A percentile compares a stretch with the other conserved stretches of the same genome.
phyloP scores from a whole-genome alignment of 768 basidiomycete genomes.

The Filobasidium wieringae region DNA sequence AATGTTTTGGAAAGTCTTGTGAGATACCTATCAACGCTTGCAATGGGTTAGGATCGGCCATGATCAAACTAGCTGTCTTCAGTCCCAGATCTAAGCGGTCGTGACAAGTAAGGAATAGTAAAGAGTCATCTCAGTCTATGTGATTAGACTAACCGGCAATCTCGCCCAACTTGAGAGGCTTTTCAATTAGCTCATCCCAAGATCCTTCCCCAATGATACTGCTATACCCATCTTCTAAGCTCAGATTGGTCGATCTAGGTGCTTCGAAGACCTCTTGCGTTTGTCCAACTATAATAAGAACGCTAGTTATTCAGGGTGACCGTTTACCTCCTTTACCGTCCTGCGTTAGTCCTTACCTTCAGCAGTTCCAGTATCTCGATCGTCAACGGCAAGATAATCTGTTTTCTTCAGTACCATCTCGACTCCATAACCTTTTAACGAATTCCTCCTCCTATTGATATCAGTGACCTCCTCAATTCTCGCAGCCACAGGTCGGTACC shows the following conservation, averaged over 20 bases:
- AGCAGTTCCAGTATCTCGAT: constrained; percentile 44
- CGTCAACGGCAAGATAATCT: constrained; percentile 90
- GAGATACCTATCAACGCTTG: constrained; percentile 55
- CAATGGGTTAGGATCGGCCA: constrained; percentile 49
- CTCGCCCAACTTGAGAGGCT: constrained; percentile 41
- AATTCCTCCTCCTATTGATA: constrained; percentile 14
- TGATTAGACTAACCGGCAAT: constrained; percentile 43
- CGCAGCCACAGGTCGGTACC: constrained; percentile 49
- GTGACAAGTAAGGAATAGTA: background rate
- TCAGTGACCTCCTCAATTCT: constrained; percentile 4
- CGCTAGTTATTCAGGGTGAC: background rate
- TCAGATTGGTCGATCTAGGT: constrained; percentile 6
- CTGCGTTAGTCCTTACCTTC: background rate
- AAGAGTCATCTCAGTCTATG: background rate
- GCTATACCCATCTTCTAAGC: background rate
- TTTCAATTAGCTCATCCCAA: constrained; percentile 24
- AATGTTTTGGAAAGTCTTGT: constrained; percentile 83
- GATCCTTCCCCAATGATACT: constrained; percentile 27
- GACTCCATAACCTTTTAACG: constrained; percentile 82
- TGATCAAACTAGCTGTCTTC: constrained; percentile 64
- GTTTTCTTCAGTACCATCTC: constrained; percentile 88
- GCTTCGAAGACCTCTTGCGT: background rate
- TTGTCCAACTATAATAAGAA: background rate
- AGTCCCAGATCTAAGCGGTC: constrained; percentile 49
- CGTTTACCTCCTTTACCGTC: background rate